phyloP scores from a whole-genome alignment of 2,329 filamentous ascomycete genomes.

The Catunica adiposa region DNA sequence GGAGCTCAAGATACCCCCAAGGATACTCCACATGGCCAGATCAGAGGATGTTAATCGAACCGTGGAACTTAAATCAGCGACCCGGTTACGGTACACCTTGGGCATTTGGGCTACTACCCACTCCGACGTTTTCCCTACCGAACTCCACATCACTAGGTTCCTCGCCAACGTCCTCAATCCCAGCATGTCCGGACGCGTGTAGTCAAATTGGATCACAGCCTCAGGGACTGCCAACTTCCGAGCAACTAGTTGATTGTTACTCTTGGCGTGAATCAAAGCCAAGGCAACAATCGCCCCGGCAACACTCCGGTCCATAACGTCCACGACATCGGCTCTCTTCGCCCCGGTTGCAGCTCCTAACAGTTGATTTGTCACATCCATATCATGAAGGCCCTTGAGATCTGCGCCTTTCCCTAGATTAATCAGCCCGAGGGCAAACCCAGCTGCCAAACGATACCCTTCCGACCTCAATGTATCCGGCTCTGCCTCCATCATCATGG shows the following conservation, averaged over 20 bases:
- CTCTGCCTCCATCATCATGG: slow-evolving; percentile 36
- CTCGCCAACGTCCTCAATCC: slow-evolving; percentile 76
- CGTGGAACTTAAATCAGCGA: slow-evolving; percentile 32
- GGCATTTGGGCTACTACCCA: slow-evolving; percentile 71
- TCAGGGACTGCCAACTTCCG: slow-evolving; percentile 87
- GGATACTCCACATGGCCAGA: slow-evolving; percentile 81
- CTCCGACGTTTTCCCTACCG: slow-evolving; percentile 52
- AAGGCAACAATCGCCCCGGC: slow-evolving; percentile 86
- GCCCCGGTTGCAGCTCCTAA: slow-evolving; percentile 72
- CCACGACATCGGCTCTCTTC: slow-evolving; percentile 81
- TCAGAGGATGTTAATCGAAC: slow-evolving; percentile 54
- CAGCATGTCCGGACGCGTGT: slow-evolving; percentile 83
- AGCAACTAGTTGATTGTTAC: slow-evolving; percentile 71
- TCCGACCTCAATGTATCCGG: slow-evolving; percentile 84
- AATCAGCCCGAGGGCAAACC: slow-evolving; percentile 84
- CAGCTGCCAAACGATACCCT: slow-evolving; percentile 88
- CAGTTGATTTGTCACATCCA: slow-evolving; percentile 79
- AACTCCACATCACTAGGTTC: slow-evolving; percentile 84
- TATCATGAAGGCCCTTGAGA: slow-evolving; percentile 76
- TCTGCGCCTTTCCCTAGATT: slow-evolving; percentile 85
- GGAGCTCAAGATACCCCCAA: slow-evolving; percentile 75
- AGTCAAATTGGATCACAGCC: slow-evolving; percentile 81
- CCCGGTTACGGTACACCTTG: slow-evolving; percentile 44
- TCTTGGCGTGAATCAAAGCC: slow-evolving; percentile 92
- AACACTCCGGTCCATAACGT: slow-evolving; percentile 81